Conservation (phyloP, 2,329 filamentous ascomycete species). For the Trichoderma citrinoviride region DNA sequence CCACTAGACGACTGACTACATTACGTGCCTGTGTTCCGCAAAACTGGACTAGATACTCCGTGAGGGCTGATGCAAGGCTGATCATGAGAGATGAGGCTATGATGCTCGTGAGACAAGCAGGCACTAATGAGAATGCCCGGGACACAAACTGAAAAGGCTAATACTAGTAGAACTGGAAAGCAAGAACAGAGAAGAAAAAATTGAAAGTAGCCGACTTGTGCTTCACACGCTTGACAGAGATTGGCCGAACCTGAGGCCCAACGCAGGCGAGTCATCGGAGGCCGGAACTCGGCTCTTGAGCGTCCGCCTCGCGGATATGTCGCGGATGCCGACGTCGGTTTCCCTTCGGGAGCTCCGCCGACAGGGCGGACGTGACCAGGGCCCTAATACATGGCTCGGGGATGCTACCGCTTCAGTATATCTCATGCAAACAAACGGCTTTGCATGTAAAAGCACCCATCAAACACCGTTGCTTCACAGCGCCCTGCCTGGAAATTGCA, state of each 20-base stretch:
- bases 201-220: too few species aligned
- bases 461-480: neutral
- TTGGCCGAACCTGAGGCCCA: too few species aligned
- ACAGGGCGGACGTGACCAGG: neutral
- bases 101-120: too few species aligned
- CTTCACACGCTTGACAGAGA: too few species aligned
- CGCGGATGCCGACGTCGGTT: slow-evolving; percentile 5
- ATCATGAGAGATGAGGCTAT: neutral
- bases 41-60: too few species aligned
- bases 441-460: neutral
- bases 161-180: neutral
- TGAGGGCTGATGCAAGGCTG: neutral
- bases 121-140: neutral
- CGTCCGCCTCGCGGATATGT: slow-evolving; percentile 11
- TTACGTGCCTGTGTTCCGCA: too few species aligned
- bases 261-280: neutral
- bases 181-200: neutral
- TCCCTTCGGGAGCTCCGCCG: neutral
- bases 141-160: neutral
- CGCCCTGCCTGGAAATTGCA: neutral
- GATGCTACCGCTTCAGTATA: neutral
- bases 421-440: neutral
- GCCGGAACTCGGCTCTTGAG: slow-evolving; percentile 8
- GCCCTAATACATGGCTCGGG: neutral
- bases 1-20: too few species aligned